These are phyloP conservation scores for Aspergillus cejpii DNA, from an alignment of 2,329 filamentous ascomycete genomes.

Conservation along the genomic window DNA sequence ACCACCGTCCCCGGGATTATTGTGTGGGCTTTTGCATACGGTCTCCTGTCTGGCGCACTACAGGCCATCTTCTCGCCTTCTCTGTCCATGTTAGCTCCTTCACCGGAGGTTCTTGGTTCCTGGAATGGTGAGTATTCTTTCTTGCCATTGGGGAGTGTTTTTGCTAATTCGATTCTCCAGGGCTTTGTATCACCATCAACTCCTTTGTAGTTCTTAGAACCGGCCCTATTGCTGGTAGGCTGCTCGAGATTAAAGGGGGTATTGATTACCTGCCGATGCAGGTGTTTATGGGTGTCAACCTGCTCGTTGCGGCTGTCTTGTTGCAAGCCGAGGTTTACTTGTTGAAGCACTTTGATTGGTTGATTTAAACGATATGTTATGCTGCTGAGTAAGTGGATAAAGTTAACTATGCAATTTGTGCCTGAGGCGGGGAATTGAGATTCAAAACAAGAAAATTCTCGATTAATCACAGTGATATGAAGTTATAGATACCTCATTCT, in stretches of 20 bases:
- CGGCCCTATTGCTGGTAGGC: constrained; percentile 10
- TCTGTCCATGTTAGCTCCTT: constrained; percentile 8
- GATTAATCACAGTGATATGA: not conserved
- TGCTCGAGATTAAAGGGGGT: constrained; percentile 8
- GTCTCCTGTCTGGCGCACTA: no score
- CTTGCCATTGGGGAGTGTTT: not conserved
- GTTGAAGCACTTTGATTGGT: not conserved
- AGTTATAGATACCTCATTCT: no score
- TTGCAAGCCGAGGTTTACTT: not conserved
- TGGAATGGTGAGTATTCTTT: constrained; percentile 12
- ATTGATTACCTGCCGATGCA: constrained; percentile 12
- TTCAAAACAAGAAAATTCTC: not conserved
- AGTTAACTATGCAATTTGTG: not conserved
- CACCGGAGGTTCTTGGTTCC: constrained; percentile 8
- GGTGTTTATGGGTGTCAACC: constrained; percentile 11
- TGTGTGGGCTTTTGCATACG: constrained; percentile 4
- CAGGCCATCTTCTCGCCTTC: constrained; percentile 11
- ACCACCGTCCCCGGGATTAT: constrained; percentile 1
- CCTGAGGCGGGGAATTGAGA: not conserved
- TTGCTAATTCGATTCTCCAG: constrained; percentile 2
- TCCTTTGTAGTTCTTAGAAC: constrained; percentile 12
- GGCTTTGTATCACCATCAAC: constrained; percentile 10
- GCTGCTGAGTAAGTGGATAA: not conserved
- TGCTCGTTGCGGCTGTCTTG: constrained; percentile 5
- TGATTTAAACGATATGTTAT: not conserved